Conservation (phyloP, 345 rosid genomes). For the Corchorus capsularis region DNA sequence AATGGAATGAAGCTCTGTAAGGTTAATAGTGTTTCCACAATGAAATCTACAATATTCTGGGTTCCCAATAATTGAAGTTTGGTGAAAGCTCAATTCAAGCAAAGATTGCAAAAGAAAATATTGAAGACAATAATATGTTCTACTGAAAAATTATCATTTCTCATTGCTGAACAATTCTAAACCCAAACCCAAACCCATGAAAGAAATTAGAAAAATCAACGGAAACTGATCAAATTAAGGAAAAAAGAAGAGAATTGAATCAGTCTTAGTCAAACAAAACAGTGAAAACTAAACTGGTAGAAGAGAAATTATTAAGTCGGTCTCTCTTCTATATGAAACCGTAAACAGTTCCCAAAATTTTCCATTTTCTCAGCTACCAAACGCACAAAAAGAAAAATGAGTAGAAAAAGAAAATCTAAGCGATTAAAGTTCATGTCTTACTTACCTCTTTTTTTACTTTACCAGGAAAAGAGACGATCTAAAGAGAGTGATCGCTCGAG, state of each 20-base stretch:
- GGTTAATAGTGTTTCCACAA: too few species aligned
- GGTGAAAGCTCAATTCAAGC: constrained; percentile 2
- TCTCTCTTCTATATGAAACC: too few species aligned
- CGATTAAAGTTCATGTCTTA: neutral
- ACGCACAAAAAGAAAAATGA: neutral
- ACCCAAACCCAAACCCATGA: too few species aligned
- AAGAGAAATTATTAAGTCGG: neutral
- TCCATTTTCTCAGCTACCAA: neutral
- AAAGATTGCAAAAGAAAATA: neutral
- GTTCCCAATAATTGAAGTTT: too few species aligned
- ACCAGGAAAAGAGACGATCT: neutral
- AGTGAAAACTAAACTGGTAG: neutral
- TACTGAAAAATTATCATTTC: too few species aligned
- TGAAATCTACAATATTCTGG: too few species aligned
- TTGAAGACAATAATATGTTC: neutral
- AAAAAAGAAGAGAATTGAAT: neutral
- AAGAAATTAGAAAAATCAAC: neutral
- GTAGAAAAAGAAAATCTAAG: neutral
- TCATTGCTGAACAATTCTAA: neutral
- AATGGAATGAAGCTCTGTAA: neutral
- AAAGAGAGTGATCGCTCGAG: neutral
- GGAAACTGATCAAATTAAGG: neutral
- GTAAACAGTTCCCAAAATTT: neutral
- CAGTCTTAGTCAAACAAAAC: neutral
- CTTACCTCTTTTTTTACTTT: neutral